phyloP scores from a whole-genome alignment of 2,329 filamentous ascomycete genomes.

The Ceratocystis cacaofunesta region DNA sequence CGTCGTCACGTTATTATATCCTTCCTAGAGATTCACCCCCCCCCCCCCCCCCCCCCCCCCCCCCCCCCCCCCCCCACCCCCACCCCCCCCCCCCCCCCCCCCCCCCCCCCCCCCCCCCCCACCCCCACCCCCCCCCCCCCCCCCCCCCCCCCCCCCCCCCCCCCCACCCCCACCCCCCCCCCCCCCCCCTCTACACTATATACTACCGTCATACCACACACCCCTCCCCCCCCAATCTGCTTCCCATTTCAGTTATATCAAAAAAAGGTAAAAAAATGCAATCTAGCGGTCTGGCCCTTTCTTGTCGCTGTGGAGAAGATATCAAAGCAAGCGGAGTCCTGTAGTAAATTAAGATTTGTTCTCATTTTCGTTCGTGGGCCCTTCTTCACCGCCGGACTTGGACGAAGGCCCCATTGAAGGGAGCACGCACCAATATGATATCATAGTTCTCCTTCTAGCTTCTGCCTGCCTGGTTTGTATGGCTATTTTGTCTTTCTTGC shows the following conservation, averaged over 20 bases:
- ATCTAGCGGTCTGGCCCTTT: neutral
- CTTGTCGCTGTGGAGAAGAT: neutral
- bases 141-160: neutral
- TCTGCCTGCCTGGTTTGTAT: neutral
- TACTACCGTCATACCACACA: neutral
- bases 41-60: neutral
- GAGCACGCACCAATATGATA: constrained; percentile 2
- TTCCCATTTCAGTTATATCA: neutral
- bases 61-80: neutral
- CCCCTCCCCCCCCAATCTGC: neutral
- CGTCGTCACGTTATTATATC: neutral
- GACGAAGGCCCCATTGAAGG: neutral
- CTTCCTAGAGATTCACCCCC: neutral
- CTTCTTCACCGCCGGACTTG: constrained; percentile 4
- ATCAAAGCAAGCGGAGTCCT: too few species aligned
- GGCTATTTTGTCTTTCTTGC: neutral
- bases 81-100: neutral
- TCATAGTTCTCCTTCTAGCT: neutral
- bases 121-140: too few species aligned
- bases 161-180: too few species aligned
- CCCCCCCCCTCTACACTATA: too few species aligned
- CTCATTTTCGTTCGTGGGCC: neutral
- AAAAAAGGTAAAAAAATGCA: neutral
- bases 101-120: too few species aligned
- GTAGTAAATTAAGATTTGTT: neutral